Percentiles rank a stretch among this genome's conserved stretches.
Evolutionary conservation across 2,329 filamentous ascomycete genomes (phyloP).

Genomic region (Monascus ruber): DNA sequence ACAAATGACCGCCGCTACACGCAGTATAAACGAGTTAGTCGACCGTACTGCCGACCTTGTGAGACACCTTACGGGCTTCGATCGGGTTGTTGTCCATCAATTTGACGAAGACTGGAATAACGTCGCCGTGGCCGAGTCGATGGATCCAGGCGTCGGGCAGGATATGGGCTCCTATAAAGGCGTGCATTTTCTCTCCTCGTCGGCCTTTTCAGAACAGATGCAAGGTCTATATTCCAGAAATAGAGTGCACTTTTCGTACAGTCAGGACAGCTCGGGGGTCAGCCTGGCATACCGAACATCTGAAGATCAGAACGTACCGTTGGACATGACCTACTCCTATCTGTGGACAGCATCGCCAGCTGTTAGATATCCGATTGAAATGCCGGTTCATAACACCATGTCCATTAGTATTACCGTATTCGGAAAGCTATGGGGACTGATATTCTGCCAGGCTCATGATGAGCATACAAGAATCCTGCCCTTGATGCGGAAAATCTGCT

Average conservation of each 20-base stretch:
- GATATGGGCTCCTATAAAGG: conserved; percentile 65
- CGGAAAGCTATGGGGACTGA: conserved; percentile 73
- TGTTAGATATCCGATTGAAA: conserved; percentile 74
- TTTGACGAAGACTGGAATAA: conserved; percentile 77
- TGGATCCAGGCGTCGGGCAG: conserved; percentile 66
- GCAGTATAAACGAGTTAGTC: conserved; percentile 59
- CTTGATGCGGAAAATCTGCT: conserved; percentile 84
- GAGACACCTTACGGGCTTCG: conserved; percentile 82
- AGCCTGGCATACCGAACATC: conserved; percentile 67
- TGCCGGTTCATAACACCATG: conserved; percentile 90
- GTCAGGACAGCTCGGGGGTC: conserved; percentile 68
- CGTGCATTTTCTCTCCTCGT: conserved; percentile 71
- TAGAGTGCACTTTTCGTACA: conserved; percentile 77
- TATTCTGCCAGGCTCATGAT: conserved; percentile 77
- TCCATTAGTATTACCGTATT: conserved; percentile 87
- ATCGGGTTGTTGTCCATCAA: conserved; percentile 87
- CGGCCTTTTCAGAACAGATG: conserved; percentile 71
- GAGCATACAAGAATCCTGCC: conserved; percentile 83
- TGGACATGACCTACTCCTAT: conserved; percentile 78
- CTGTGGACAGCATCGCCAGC: conserved; percentile 84
- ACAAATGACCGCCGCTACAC: conserved; percentile 64
- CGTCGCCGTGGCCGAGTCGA: conserved; percentile 74
- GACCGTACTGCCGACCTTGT: conserved; percentile 76
- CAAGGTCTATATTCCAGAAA: conserved; percentile 85
- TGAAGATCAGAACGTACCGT: conserved; percentile 60